Evolutionary conservation across 345 rosid species (phyloP).

Genomic region (Syzygium oleosum): DNA sequence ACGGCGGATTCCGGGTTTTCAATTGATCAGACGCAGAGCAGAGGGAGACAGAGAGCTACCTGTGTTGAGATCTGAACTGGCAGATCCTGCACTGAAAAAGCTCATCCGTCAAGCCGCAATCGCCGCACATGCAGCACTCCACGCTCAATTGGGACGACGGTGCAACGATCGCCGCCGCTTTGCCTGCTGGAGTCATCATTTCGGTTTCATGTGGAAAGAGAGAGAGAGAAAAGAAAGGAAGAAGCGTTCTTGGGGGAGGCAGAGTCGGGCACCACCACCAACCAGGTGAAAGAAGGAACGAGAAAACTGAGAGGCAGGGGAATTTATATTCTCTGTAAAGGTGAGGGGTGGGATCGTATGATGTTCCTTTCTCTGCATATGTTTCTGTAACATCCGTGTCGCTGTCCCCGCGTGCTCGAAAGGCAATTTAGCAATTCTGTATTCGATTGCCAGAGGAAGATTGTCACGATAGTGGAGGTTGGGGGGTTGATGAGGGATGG

Average conservation of each 20-base stretch:
- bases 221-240: not conserved
- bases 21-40: not conserved
- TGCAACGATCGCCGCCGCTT: slow-evolving; percentile 6
- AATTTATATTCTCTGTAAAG: not conserved
- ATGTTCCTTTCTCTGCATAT: not conserved
- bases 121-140: slow-evolving; percentile 81
- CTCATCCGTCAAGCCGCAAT: slow-evolving; percentile 45
- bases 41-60: slow-evolving; percentile 18
- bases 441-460: not conserved
- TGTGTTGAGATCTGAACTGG: slow-evolving; percentile 64
- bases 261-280: not conserved
- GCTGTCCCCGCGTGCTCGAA: not conserved
- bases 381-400: not conserved
- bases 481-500: not conserved
- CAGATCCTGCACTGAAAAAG: slow-evolving; percentile 51
- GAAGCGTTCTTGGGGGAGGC: not conserved
- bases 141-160: not conserved
- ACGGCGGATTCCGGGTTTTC: not conserved
- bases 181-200: slow-evolving; percentile 8
- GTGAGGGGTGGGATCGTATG: not conserved
- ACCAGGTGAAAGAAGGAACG: not conserved
- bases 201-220: not conserved
- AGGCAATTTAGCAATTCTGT: not conserved
- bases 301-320: not conserved
- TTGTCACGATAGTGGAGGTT: not conserved